Percentiles rank a stretch among this genome's conserved stretches.
These are phyloP conservation scores for Emergomyces orientalis DNA, from an alignment of 2,329 filamentous ascomycete species.

Conservation along the genomic window DNA sequence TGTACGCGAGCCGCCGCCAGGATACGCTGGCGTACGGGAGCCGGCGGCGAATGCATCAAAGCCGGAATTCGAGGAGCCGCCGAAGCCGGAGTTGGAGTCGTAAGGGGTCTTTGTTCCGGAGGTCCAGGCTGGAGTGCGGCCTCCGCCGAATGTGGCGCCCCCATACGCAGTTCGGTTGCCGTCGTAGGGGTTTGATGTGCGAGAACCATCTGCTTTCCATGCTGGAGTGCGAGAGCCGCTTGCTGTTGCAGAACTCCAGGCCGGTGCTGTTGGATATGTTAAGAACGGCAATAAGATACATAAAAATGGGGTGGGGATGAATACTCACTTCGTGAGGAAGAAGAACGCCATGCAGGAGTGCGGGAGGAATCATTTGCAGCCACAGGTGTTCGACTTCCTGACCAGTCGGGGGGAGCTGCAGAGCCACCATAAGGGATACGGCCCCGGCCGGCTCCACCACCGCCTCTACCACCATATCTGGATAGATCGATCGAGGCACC, in stretches of 20 bases:
- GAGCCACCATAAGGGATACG: constrained; percentile 41
- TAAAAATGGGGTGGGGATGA: background rate
- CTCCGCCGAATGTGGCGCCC: constrained; percentile 39
- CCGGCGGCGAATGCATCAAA: constrained; percentile 58
- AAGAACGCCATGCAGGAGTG: constrained; percentile 59
- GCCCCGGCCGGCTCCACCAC: constrained; percentile 37
- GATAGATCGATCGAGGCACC: constrained; percentile 69
- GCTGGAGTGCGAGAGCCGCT: constrained; percentile 44
- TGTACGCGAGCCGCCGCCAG: constrained; percentile 28
- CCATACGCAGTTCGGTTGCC: constrained; percentile 56
- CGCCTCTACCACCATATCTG: constrained; percentile 35
- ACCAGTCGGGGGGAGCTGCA: constrained; percentile 48
- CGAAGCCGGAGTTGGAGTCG: constrained; percentile 58
- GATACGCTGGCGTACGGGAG: constrained; percentile 65
- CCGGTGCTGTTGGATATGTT: constrained; percentile 26
- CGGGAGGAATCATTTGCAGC: constrained; percentile 52
- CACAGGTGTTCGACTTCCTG: constrained; percentile 60
- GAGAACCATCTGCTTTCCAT: constrained; percentile 48
- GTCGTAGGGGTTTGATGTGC: constrained; percentile 51
- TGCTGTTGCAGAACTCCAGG: constrained; percentile 32
- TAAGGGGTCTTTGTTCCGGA: constrained; percentile 64
- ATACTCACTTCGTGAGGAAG: constrained; percentile 51
- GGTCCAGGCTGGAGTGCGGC: constrained; percentile 67
- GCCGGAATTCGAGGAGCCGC: constrained; percentile 60
- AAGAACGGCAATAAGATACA: background rate